Evolutionary conservation across 345 rosid species (phyloP).

Genomic region (Hypericum perforatum): DNA sequence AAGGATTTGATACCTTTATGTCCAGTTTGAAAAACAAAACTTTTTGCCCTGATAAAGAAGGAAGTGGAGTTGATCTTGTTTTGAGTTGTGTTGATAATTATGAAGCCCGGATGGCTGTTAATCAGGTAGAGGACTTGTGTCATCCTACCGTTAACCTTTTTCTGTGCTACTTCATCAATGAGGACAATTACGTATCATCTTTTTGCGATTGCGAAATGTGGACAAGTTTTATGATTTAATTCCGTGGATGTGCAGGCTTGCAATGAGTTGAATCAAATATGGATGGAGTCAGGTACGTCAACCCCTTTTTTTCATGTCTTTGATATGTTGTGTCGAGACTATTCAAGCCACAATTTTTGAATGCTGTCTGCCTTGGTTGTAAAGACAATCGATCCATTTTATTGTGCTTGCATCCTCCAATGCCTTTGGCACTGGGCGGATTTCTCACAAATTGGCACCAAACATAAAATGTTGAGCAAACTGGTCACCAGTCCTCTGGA

Average conservation of each 20-base stretch:
- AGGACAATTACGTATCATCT: too few species aligned
- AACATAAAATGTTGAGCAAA: too few species aligned
- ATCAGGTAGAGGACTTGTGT: slow-evolving; percentile 51
- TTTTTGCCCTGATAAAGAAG: slow-evolving; percentile 58
- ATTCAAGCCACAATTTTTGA: not conserved
- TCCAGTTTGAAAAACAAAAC: slow-evolving; percentile 62
- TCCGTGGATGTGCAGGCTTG: slow-evolving; percentile 54
- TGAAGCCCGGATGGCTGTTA: slow-evolving; percentile 96
- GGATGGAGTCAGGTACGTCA: slow-evolving; percentile 92
- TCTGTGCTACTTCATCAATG: too few species aligned
- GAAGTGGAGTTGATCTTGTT: slow-evolving; percentile 87
- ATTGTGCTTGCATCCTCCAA: not conserved
- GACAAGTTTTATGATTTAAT: not conserved
- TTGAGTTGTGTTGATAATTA: slow-evolving; percentile 94
- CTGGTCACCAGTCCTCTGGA: too few species aligned
- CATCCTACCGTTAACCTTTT: too few species aligned
- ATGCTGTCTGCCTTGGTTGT: too few species aligned
- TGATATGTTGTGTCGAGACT: not conserved
- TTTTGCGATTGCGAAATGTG: not conserved
- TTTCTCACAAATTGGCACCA: too few species aligned
- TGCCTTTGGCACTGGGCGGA: not conserved
- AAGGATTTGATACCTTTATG: slow-evolving; percentile 86
- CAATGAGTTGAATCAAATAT: slow-evolving; percentile 80
- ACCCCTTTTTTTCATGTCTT: not conserved
- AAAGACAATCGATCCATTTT: not conserved